These are phyloP conservation scores for Candida nonsorbophila DNA, from an alignment of 805 yeast species.

Conservation along the genomic window DNA sequence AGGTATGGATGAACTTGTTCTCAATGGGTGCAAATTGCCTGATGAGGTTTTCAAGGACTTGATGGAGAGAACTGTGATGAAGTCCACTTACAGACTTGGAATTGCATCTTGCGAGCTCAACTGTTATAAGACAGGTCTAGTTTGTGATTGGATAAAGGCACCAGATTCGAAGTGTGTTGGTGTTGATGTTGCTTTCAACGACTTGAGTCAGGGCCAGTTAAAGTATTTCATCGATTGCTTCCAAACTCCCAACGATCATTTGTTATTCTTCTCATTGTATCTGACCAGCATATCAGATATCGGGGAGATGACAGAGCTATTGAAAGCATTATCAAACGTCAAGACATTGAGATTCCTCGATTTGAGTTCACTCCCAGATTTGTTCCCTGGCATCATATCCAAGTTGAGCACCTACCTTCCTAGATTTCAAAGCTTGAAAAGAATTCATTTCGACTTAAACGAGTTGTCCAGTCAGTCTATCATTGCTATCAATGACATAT, in stretches of 20 bases:
- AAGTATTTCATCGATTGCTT: constrained; percentile 42
- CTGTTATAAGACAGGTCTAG: constrained; percentile 30
- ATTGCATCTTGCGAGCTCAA: constrained; percentile 49
- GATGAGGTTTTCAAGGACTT: constrained; percentile 37
- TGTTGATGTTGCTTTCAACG: constrained; percentile 52
- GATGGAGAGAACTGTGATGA: constrained; percentile 34
- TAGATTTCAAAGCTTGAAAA: constrained; percentile 35
- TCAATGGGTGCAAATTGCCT: constrained; percentile 49
- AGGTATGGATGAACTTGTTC: constrained; percentile 54
- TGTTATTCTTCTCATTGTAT: constrained; percentile 49
- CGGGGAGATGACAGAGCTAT: constrained; percentile 29
- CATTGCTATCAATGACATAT: constrained; percentile 42
- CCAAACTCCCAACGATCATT: constrained; percentile 23
- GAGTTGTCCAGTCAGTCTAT: constrained; percentile 43
- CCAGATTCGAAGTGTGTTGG: constrained; percentile 46
- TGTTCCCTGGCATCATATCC: constrained; percentile 48
- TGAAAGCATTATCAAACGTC: constrained; percentile 32
- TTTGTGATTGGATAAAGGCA: constrained; percentile 45
- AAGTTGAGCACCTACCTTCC: constrained; percentile 42
- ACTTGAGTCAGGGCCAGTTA: constrained; percentile 42
- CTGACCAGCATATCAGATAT: constrained; percentile 43
- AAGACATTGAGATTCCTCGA: constrained; percentile 45
- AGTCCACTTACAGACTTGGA: constrained; percentile 47
- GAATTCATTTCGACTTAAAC: constrained; percentile 53
- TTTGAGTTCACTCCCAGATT: constrained; percentile 46